A percentile compares a stretch with the other conserved stretches of the same genome.
Evolutionary conservation across 1,284 basidiomycete species (phyloP).

Genomic region (Boletellus deceptivus): DNA sequence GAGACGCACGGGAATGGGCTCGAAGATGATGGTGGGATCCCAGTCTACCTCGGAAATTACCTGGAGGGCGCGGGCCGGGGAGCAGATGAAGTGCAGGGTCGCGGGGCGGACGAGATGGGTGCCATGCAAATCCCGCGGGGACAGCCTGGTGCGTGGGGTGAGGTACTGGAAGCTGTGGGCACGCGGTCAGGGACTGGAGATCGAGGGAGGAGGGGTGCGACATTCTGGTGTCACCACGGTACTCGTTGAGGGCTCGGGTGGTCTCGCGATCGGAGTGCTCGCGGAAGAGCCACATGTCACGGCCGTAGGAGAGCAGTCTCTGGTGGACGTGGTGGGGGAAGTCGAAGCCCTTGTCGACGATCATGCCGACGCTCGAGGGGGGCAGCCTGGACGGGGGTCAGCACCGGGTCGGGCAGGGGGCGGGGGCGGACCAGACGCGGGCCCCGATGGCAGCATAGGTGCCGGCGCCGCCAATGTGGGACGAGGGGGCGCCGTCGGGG

Average conservation of each 20-base stretch:
- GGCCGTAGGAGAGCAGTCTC: constrained; percentile 62
- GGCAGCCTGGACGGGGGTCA: constrained; percentile 52
- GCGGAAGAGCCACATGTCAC: constrained; percentile 81
- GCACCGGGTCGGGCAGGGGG: neutral
- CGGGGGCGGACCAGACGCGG: constrained; percentile 63
- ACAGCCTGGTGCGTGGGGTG: constrained; percentile 70
- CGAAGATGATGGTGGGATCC: constrained; percentile 71
- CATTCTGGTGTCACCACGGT: constrained; percentile 72
- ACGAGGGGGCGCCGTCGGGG: constrained; percentile 51
- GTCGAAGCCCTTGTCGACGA: constrained; percentile 82
- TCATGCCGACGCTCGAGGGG: constrained; percentile 66
- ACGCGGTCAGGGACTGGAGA: constrained; percentile 16
- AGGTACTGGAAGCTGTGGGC: constrained; percentile 74
- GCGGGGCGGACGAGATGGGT: constrained; percentile 54
- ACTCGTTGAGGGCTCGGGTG: constrained; percentile 80
- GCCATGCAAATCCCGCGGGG: constrained; percentile 62
- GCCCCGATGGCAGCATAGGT: constrained; percentile 78
- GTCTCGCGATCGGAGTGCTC: constrained; percentile 51
- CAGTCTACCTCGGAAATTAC: constrained; percentile 74
- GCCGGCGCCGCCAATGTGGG: constrained; percentile 88
- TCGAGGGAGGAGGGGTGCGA: constrained; percentile 30
- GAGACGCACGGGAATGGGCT: constrained; percentile 76
- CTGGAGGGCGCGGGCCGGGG: constrained; percentile 64
- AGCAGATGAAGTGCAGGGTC: constrained; percentile 85
- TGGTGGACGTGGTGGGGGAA: constrained; percentile 63